Conservation (phyloP, 2,329 filamentous ascomycete species). For the Colletotrichum lindemuthianum region DNA sequence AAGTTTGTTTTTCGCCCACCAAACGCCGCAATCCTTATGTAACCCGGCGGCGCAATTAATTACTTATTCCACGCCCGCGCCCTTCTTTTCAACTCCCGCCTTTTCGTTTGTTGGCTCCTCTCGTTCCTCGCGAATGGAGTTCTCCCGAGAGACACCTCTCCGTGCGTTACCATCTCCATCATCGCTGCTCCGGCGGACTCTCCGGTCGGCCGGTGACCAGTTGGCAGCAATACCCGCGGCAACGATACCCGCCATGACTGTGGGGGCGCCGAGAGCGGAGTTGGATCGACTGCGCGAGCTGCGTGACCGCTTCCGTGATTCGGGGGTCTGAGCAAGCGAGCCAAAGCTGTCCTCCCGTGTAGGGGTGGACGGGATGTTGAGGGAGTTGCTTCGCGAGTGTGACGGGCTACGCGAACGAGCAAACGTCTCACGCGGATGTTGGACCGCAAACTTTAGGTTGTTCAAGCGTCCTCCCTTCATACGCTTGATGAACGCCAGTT, state of each 20-base stretch:
- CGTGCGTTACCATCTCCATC: slow-evolving; percentile 41
- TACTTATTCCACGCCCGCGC: slow-evolving; percentile 29
- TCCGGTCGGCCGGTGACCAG: slow-evolving; percentile 76
- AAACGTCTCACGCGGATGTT: slow-evolving; percentile 78
- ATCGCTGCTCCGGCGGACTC: slow-evolving; percentile 46
- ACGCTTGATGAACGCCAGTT: slow-evolving; percentile 81
- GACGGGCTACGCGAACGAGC: slow-evolving; percentile 71
- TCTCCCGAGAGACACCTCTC: slow-evolving; percentile 30
- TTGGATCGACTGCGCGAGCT: slow-evolving; percentile 74
- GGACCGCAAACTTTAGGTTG: slow-evolving; percentile 80
- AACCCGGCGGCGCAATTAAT: slow-evolving; percentile 14
- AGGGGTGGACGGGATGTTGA: slow-evolving; percentile 70
- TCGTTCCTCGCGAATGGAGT: slow-evolving; percentile 30
- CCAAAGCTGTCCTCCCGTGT: slow-evolving; percentile 64
- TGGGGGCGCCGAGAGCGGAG: slow-evolving; percentile 78
- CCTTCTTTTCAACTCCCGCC: slow-evolving; percentile 26
- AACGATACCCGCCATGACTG: slow-evolving; percentile 86
- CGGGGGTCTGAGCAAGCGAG: slow-evolving; percentile 62
- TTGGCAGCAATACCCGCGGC: slow-evolving; percentile 80
- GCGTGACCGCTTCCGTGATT: slow-evolving; percentile 72
- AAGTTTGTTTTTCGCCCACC: slow-evolving; percentile 14
- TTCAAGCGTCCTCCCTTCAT: slow-evolving; percentile 86
- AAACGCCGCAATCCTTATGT: slow-evolving; percentile 25
- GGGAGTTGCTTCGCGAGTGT: slow-evolving; percentile 71
- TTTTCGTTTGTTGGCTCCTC: slow-evolving; percentile 18